Base-by-base conservation (phyloP, 2,329 filamentous ascomycete species). In the Keithomyces neogunnii region DNA sequence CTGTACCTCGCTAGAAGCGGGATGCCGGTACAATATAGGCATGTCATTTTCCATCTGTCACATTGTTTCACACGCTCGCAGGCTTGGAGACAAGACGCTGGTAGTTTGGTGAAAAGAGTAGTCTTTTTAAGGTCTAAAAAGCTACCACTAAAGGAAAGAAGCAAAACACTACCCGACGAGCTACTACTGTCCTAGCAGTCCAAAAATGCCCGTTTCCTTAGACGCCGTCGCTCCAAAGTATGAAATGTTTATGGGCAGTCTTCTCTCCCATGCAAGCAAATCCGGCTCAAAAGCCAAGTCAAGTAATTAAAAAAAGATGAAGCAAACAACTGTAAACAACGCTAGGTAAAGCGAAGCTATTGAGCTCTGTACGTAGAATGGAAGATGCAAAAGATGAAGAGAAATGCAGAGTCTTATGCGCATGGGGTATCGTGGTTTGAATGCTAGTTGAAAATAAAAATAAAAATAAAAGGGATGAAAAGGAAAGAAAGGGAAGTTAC, bases 381-480 rank as follows among this genome's bases (percentile, higher is more conserved):
- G 50, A 52, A 47, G 47, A 40, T 1, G 35, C 8, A 39, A 39
- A 47, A 29, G 10, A 9, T 29, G 4, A 19, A 35, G 29, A 35
- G 39, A 39, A 3, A 10, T 13, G 33, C 31, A 28, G 39, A 35
- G 29, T 28, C 30, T 29, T 9, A 49, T 40, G 49, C 51, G 50
- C 29, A 32, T 39, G 45, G 53, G 51, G 51, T 56, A 56, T 53
- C 54, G 48, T 54, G 44, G 32, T 43, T 50, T 45, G 43, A 29
- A 45, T 32, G 45, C 50, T 32, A 36, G n/a, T 35, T 42, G 47
- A 47, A 29, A 32, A 19, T n/a, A 43, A 48, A 50, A 49, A 30
- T 26, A 48, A 29, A 44, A 46, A 44, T 19, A 19, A 19, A 19
- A 19, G 1, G 19, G 10, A 44, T 29, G 35, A 36, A 13, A 36